Conservation (phyloP, 768 basidiomycete genomes). For the Leccinum pellstonianum region DNA sequence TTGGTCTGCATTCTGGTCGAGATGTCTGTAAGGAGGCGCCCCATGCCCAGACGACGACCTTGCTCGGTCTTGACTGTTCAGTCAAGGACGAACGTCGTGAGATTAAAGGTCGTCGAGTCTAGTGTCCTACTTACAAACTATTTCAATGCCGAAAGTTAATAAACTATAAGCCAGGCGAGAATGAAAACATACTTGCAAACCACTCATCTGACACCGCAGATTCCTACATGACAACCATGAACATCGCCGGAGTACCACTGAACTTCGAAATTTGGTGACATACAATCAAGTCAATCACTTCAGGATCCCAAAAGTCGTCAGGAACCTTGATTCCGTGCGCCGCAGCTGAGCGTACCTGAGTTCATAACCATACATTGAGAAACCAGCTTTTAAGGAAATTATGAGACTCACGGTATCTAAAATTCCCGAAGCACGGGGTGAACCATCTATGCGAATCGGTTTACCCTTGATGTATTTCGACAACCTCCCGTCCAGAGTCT, state of each 20-base stretch:
- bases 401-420: slow-evolving; percentile 58
- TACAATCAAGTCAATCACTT: slow-evolving; percentile 58
- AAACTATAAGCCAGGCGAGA: neutral
- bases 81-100: slow-evolving; percentile 12
- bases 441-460: slow-evolving; percentile 71
- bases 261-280: slow-evolving; percentile 11
- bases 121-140: slow-evolving; percentile 24
- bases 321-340: slow-evolving; percentile 75
- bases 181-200: slow-evolving; percentile 54
- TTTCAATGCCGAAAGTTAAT: slow-evolving; percentile 9
- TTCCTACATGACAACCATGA: slow-evolving; percentile 44
- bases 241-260: neutral
- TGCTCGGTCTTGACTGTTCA: slow-evolving; percentile 67
- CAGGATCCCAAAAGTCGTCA: slow-evolving; percentile 65
- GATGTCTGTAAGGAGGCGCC: slow-evolving; percentile 65
- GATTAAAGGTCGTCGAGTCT: neutral
- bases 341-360: slow-evolving; percentile 61
- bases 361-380: neutral
- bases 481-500: slow-evolving; percentile 60
- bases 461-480: slow-evolving; percentile 68
- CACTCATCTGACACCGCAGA: slow-evolving; percentile 74
- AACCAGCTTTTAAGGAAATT: neutral
- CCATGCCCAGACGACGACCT: slow-evolving; percentile 75
- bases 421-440: slow-evolving; percentile 71
- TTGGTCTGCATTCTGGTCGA: slow-evolving; percentile 62